Evolutionary conservation across 331 rosid genomes (phyloP), one percentile per base, ranked within the genome.

Genomic region (Prunus yedoensis): DNA sequence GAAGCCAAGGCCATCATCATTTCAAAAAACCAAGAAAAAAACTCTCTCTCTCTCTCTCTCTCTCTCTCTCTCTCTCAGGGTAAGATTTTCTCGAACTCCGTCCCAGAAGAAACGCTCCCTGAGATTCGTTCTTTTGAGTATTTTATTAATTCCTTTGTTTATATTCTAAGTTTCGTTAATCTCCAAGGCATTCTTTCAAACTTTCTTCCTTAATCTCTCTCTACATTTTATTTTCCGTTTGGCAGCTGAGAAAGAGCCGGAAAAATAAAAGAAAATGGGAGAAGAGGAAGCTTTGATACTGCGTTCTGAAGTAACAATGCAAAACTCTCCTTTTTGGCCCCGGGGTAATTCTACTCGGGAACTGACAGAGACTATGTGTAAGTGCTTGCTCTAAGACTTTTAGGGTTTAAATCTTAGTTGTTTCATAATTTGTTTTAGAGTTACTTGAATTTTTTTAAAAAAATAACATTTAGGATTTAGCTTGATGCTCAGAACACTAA

Each of bases 101-200:
- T 35, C 73, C n/a, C 56, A 20, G 56, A 10, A 10, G 56, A 5
- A 10, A 50, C 67, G 46, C 64, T 53, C 41, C 9, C 51, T 14
- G 50, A 66, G 78, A 67, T 79, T 52, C 58, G 21, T 52, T 46
- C 8, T 65, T 38, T 10, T 2, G 10, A 64, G 66, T 75, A 30
- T 7, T 77, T 60, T 77, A 49, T 27, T 23, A 38, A 51, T 60
- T 70, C 8, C 32, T 16, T 50, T 49, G 14, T 45, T 58, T 10
- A 25, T 38, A 14, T 46, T 70, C 3, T 7, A 66, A 58, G 11
- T 7, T 47, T n/a, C 21, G 16, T 47, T 43, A 72, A 65, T 56
- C 66, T 53, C 11, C 23, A 72, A 43, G 64, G 65, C 61, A 4
- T 75, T 16, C 59, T 38, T 23, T 51, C 30, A 52, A 53, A 64